Evolutionary conservation across 2,329 filamentous ascomycete species (phyloP).

Genomic region (Gnomoniopsis sp.): DNA sequence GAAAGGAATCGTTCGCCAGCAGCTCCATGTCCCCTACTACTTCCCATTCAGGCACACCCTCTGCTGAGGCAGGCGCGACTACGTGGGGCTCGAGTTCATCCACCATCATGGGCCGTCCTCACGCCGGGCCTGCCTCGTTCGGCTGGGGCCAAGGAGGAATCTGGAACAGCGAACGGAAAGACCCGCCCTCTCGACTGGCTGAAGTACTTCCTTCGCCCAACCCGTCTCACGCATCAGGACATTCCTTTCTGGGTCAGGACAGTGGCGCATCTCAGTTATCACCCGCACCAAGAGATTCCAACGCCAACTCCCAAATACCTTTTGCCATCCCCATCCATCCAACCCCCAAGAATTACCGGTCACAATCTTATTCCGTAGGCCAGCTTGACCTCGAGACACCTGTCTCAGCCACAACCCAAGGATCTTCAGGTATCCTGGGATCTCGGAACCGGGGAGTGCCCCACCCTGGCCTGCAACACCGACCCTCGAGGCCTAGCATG

Average conservation of each 20-base stretch:
- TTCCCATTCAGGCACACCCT: conserved; percentile 78
- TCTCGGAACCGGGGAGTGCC: conserved; percentile 51
- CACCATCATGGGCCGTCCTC: conserved; percentile 43
- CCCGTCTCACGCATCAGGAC: conserved; percentile 47
- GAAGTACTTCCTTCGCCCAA: conserved; percentile 76
- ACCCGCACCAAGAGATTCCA: conserved; percentile 49
- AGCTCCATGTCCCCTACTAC: conserved; percentile 74
- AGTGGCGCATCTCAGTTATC: conserved; percentile 45
- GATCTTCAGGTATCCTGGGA: conserved; percentile 44
- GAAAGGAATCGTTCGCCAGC: conserved; percentile 74
- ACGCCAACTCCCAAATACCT: conserved; percentile 65
- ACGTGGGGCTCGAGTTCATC: conserved; percentile 52
- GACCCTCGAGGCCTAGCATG: conserved; percentile 76
- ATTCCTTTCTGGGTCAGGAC: conserved; percentile 49
- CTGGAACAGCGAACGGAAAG: conserved; percentile 77
- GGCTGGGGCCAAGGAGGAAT: conserved; percentile 72
- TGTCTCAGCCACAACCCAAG: conserved; percentile 36
- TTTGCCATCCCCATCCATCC: conserved; percentile 87
- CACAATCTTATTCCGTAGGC: conserved; percentile 94
- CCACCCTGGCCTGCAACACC: conserved; percentile 71
- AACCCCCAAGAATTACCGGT: conserved; percentile 88
- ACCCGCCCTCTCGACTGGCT: conserved; percentile 68
- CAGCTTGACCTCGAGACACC: conserved; percentile 71
- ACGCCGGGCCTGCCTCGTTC: conserved; percentile 49
- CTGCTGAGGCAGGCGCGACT: conserved; percentile 56